Evolutionary conservation across 202 grass and related monocot species (phyloP).

Genomic region (Carex arenaria): DNA sequence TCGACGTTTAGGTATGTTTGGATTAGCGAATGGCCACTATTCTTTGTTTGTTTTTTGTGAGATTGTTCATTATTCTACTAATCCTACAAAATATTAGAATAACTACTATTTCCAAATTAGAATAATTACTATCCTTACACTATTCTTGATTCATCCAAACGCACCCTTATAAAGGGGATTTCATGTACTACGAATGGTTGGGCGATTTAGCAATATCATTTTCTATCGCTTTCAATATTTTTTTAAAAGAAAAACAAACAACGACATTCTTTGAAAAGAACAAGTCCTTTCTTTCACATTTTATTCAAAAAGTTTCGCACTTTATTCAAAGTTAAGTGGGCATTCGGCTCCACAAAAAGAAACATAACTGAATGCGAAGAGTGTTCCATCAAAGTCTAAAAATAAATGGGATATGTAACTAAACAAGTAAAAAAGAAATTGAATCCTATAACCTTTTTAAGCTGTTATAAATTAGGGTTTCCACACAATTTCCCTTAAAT

Average conservation of each 20-base stretch:
- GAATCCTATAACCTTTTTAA: conserved; percentile 2
- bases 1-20: too few species aligned
- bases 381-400: background rate
- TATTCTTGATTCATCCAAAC: too few species aligned
- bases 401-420: background rate
- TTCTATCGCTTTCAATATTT: background rate
- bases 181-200: too few species aligned
- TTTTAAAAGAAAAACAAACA: background rate
- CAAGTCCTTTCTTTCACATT: background rate
- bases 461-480: background rate
- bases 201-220: too few species aligned
- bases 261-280: background rate
- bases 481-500: conserved; percentile 6
- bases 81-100: too few species aligned
- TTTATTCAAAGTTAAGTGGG: background rate
- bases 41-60: too few species aligned
- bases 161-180: too few species aligned
- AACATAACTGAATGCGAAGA: background rate
- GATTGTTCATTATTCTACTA: too few species aligned
- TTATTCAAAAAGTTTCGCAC: background rate
- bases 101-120: too few species aligned
- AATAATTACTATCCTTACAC: too few species aligned
- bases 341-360: background rate
- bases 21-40: too few species aligned
- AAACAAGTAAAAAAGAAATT: background rate